Base-by-base conservation (phyloP, 441 rosid species). In the Eutrema salsugineum region DNA sequence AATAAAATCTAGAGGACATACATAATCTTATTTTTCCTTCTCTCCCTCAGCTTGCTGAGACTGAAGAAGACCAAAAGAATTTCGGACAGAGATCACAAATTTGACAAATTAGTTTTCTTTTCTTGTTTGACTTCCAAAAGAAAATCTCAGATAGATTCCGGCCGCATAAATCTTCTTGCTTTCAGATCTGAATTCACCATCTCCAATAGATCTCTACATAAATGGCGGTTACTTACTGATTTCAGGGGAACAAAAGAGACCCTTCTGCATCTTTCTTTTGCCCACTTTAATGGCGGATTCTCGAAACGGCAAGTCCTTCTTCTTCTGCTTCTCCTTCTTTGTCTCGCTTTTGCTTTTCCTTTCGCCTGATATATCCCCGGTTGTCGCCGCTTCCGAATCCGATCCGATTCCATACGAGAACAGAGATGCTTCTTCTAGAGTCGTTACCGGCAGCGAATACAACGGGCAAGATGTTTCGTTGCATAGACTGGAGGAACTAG, bases 401-500 rank as follows among this genome's bases (percentile, higher is more conserved):
- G 80, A 55, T 51, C 62, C 77, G 10, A 38, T 72, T 68, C 78
- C 73, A 43, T 58, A 61, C 50, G 85, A 87, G 63, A 79, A 19
- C 15, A 76, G 73, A 8, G 79, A 42, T 22, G 77, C 56, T 66
- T 22, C 69, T 59, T 64, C 12, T 28, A 68, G 60, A 16, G 51
- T 60, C n/a, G 11, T 70, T 42, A 27, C 60, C 16, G 39, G 8
- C 49, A 68, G 46, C 30, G 70, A 72, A 56, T 73, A 75, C 36
- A 64, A 67, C 33, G 73, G 72, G 32, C 87, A 83, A 61, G 86
- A 77, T 49, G 75, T 77, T 80, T 68, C 84, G 36, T 81, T 91
- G 24, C 80, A 70, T 70, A 87, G 83, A 68, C 93, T 95, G 2
- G 96, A 89, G 75, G 95, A 89, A 35, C 70, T 93, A 47, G 91